phyloP scores from a whole-genome alignment of 208 protist species.

The Leishmania mexicana region DNA sequence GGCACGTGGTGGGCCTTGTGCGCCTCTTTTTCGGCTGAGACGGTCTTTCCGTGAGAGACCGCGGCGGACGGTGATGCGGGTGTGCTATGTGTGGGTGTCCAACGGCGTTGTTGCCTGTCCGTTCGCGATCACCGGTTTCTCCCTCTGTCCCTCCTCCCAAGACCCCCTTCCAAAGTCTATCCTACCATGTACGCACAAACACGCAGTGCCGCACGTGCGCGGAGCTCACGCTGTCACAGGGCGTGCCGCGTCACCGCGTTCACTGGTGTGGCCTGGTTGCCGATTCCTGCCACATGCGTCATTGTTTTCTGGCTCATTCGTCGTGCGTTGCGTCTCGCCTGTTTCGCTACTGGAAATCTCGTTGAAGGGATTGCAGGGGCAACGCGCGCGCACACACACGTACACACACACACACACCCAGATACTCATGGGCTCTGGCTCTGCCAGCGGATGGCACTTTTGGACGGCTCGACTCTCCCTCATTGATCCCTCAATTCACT shows the following conservation, averaged over 20 bases:
- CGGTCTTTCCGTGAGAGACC: background rate
- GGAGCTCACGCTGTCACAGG: background rate
- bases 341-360: background rate
- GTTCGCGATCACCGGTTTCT: background rate
- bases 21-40: background rate
- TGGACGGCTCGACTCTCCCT: background rate
- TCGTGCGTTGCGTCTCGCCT: background rate
- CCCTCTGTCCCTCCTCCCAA: background rate
- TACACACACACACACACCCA: background rate
- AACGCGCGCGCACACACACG: background rate
- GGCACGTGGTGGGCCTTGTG: background rate
- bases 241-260: background rate
- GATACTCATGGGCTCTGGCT: background rate
- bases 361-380: background rate
- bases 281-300: background rate
- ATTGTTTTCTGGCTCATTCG: background rate
- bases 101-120: background rate
- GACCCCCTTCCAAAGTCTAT: background rate
- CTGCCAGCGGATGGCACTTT: too few species aligned
- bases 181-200: background rate
- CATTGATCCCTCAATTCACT: background rate
- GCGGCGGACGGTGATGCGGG: background rate
- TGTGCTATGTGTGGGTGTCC: background rate
- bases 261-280: background rate
- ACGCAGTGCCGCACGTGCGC: background rate